phyloP scores from a whole-genome alignment of 192 early-diverging fungal genomes.

The Gonapodya prolifera region DNA sequence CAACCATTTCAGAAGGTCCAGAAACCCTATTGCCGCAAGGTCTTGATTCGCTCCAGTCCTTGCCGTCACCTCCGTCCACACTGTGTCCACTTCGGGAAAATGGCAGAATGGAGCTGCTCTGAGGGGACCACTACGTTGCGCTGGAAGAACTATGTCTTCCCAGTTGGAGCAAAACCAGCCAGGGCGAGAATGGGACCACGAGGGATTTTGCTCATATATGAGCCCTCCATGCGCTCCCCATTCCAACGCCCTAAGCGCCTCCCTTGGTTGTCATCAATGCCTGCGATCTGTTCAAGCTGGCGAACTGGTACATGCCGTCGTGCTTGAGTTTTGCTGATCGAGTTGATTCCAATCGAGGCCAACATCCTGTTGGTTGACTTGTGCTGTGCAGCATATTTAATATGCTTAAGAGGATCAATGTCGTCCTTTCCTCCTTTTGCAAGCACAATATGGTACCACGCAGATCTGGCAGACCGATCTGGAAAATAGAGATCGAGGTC shows the following conservation, averaged over 20 bases:
- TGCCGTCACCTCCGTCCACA: not conserved
- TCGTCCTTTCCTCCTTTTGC: not conserved
- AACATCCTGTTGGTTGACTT: not conserved
- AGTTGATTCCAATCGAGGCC: not conserved
- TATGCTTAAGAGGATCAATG: not conserved
- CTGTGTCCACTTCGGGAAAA: not conserved
- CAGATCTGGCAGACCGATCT: not conserved
- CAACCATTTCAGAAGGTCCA: not conserved
- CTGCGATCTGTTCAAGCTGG: not conserved
- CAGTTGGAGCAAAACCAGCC: not conserved
- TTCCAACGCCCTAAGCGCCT: not conserved
- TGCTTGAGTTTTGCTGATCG: not conserved
- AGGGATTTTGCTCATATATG: not conserved
- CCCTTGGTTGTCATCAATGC: not conserved
- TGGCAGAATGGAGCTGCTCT: not conserved
- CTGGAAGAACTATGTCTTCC: not conserved
- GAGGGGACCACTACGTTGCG: not conserved
- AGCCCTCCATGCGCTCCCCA: not conserved
- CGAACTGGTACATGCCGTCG: not conserved
- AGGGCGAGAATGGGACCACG: not conserved
- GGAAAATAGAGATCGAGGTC: too few species aligned
- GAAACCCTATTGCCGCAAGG: not conserved
- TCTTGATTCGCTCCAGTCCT: not conserved
- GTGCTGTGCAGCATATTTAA: not conserved
- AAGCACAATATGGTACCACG: not conserved